Evolutionary conservation across 2,329 filamentous ascomycete species (phyloP).

Genomic region (Penicillium freii): DNA sequence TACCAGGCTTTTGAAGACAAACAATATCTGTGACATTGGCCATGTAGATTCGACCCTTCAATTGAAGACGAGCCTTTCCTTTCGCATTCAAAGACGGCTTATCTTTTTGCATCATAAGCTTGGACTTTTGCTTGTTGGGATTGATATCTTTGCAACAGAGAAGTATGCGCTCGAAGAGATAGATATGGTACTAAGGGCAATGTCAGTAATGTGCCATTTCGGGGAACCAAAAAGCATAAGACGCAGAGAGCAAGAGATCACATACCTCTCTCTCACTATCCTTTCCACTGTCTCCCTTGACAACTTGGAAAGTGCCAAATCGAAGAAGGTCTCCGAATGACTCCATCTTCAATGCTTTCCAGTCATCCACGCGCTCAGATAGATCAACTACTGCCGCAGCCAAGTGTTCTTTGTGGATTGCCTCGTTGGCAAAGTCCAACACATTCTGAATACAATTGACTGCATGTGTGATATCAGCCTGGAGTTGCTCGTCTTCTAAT

Average conservation of each 20-base stretch:
- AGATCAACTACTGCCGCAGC: conserved; percentile 82
- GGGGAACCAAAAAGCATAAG: neutral
- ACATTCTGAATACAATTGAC: conserved; percentile 81
- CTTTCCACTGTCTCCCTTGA: conserved; percentile 72
- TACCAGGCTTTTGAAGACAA: conserved; percentile 82
- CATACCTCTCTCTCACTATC: conserved; percentile 87
- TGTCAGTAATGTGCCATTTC: conserved; percentile 17
- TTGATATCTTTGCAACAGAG: conserved; percentile 96
- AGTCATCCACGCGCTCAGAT: conserved; percentile 82
- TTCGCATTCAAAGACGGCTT: conserved; percentile 68
- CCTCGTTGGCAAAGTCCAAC: conserved; percentile 81
- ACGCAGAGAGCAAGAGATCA: conserved; percentile 2
- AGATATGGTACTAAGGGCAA: conserved; percentile 78
- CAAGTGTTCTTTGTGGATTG: conserved; percentile 82
- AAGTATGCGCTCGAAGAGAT: conserved; percentile 91
- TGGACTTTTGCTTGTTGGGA: conserved; percentile 73
- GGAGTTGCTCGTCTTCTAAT: conserved; percentile 67
- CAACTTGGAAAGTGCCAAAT: conserved; percentile 85
- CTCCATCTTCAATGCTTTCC: conserved; percentile 89
- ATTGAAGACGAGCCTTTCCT: conserved; percentile 74
- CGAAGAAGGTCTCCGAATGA: conserved; percentile 87
- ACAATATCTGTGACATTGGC: conserved; percentile 96
- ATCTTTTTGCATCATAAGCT: conserved; percentile 62
- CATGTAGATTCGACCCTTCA: conserved; percentile 99
- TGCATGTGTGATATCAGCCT: conserved; percentile 70